Base-by-base conservation (phyloP, 2,329 filamentous ascomycete genomes). In the Colletotrichum aenigma region DNA sequence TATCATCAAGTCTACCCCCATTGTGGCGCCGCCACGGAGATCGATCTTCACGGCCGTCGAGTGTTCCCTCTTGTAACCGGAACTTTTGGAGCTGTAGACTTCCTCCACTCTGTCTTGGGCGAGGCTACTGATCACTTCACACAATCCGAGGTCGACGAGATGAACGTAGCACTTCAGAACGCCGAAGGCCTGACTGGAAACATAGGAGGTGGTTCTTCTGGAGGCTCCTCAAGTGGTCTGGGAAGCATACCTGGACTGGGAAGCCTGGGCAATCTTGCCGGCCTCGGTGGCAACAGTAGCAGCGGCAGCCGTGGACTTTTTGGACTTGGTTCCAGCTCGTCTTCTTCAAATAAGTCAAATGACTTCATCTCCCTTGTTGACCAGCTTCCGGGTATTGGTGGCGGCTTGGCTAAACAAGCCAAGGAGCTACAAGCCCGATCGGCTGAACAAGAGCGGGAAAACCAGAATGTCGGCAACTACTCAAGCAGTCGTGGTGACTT, bases 41-140 rank as follows among this genome's bases (percentile, higher is more conserved):
- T 95, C 77, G 91, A 91, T 77, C 81, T 95, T 32, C 89, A 86
- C 56, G 94, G 94, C 61, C 91, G 91, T 77, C 89, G 87, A n/a
- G 89, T 95, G 10, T 96, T 89, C 78, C 94, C 94, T 7, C 86
- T 96, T 3, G 92, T 95, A 26, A 96, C 94, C 2, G 92, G 92
- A 13, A 91, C 90, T 0, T 97, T 97, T 84, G 95, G 95, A 55
- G 94, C 92, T 78, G 94, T 96, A 4, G 95, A 96, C 83, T 97
- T 97, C 82, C 87, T 96, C 78, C 95, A 97, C 83, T 96, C 94
- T 2, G 94, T 95, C 34, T 85, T 92, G 65, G 91, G 94, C 73
- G 95, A 96, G 83, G 94, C 94, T 36, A 78, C 91, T 13, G 95
- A 97, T 81, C 94, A 96, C 82, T 95, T 97, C 81, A 94, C 94